A percentile compares a stretch with the other conserved stretches of the same genome.
Conservation (phyloP, 2,329 filamentous ascomycete species). For the Neopestalotiopsis rosae region DNA sequence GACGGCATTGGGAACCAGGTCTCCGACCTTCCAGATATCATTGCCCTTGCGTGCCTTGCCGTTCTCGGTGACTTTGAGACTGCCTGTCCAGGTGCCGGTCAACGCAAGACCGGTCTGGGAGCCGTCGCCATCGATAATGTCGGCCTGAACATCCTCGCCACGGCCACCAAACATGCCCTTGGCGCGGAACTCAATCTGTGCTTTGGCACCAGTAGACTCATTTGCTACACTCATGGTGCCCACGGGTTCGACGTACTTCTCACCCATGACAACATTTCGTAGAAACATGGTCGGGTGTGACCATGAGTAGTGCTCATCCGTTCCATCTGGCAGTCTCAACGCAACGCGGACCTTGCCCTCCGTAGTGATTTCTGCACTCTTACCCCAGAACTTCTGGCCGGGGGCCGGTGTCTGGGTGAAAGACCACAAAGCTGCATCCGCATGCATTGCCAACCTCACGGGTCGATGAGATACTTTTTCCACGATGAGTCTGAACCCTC, state of each 20-base stretch:
- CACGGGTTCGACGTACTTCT: slow-evolving; percentile 97
- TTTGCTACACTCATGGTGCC: slow-evolving; percentile 86
- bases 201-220: slow-evolving; percentile 83
- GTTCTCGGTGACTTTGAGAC: slow-evolving; percentile 69
- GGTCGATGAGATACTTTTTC: slow-evolving; percentile 96
- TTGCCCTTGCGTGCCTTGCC: slow-evolving; percentile 62
- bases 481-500: slow-evolving; percentile 86
- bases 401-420: slow-evolving; percentile 87
- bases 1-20: slow-evolving; percentile 77
- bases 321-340: slow-evolving; percentile 68
- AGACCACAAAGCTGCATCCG: slow-evolving; percentile 84
- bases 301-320: slow-evolving; percentile 88
- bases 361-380: slow-evolving; percentile 87
- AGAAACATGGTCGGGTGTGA: slow-evolving; percentile 87
- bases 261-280: slow-evolving; percentile 94
- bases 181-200: slow-evolving; percentile 87
- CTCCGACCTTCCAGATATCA: slow-evolving; percentile 79
- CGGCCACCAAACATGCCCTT: slow-evolving; percentile 98
- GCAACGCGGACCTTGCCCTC: slow-evolving; percentile 84
- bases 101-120: slow-evolving; percentile 70
- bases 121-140: slow-evolving; percentile 72
- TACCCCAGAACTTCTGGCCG: slow-evolving; percentile 23
- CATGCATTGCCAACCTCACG: slow-evolving; percentile 90
- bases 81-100: slow-evolving; percentile 82
- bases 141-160: slow-evolving; percentile 84